These are phyloP conservation scores for Hypoxylon sp. DNA, from an alignment of 2,329 filamentous ascomycete genomes.

Conservation along the genomic window DNA sequence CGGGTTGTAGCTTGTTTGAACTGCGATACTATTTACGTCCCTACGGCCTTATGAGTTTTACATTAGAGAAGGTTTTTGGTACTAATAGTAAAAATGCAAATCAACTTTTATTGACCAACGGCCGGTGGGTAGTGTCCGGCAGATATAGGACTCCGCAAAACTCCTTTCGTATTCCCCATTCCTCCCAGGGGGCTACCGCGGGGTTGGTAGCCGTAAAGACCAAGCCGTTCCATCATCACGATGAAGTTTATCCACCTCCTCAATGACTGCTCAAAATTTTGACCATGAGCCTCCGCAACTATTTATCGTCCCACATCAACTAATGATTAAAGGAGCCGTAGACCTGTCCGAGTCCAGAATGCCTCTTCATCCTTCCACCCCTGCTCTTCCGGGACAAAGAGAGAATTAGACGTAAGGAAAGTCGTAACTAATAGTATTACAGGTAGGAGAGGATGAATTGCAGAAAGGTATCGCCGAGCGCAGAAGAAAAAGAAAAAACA, in stretches of 20 bases:
- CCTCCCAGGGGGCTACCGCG: slow-evolving; percentile 38
- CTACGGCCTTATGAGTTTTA: slow-evolving; percentile 8
- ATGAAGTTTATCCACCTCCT: slow-evolving; percentile 32
- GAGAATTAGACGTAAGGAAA: slow-evolving; percentile 40
- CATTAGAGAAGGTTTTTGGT: slow-evolving; percentile 1
- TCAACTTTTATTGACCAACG: slow-evolving; percentile 47
- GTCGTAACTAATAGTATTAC: slow-evolving; percentile 49
- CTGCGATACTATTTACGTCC: not conserved
- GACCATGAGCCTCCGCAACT: slow-evolving; percentile 29
- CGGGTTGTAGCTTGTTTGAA: slow-evolving; percentile 1
- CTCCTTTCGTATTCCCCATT: slow-evolving; percentile 47
- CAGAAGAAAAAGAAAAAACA: slow-evolving; percentile 6
- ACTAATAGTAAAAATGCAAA: slow-evolving; percentile 36
- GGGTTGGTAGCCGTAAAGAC: slow-evolving; percentile 38
- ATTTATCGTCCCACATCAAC: slow-evolving; percentile 40
- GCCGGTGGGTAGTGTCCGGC: slow-evolving; percentile 30
- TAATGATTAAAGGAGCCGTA: slow-evolving; percentile 45
- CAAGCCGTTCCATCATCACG: slow-evolving; percentile 38
- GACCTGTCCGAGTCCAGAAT: slow-evolving; percentile 35
- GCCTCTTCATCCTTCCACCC: slow-evolving; percentile 37
- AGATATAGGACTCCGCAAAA: slow-evolving; percentile 43
- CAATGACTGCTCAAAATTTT: slow-evolving; percentile 31
- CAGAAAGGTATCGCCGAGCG: slow-evolving; percentile 35
- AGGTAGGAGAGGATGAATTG: slow-evolving; percentile 35
- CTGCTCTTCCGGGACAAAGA: slow-evolving; percentile 37